These are phyloP conservation scores for Lactarius tabidus DNA, from an alignment of 768 basidiomycete genomes.

Conservation along the genomic window DNA sequence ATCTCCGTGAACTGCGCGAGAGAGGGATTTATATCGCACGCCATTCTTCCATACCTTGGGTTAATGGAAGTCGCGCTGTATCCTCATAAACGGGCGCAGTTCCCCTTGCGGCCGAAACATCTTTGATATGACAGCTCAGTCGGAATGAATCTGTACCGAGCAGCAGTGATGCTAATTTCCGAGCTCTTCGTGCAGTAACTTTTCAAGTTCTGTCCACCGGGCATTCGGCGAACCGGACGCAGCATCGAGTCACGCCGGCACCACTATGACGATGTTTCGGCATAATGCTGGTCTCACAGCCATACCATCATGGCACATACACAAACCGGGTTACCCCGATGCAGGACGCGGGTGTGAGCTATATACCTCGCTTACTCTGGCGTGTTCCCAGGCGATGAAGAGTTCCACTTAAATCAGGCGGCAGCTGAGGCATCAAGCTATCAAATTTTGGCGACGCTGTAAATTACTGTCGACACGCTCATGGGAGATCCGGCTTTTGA, in stretches of 20 bases:
- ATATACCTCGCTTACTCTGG: neutral
- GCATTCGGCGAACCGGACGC: neutral
- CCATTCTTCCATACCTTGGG: neutral
- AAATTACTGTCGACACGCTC: constrained; percentile 37
- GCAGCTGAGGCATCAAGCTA: neutral
- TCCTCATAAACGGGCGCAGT: neutral
- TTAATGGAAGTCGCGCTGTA: neutral
- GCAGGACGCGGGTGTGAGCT: neutral
- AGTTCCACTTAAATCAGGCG: neutral
- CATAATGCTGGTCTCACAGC: neutral
- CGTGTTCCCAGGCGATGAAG: neutral
- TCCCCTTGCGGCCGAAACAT: constrained; percentile 22
- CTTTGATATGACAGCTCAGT: constrained; percentile 22
- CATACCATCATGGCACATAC: neutral
- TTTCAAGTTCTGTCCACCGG: constrained; percentile 35
- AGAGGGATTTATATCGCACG: neutral
- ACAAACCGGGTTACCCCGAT: neutral
- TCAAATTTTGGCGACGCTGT: neutral
- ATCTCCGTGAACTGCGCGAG: constrained; percentile 2
- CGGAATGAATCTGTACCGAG: constrained; percentile 14
- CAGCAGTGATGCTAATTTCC: neutral
- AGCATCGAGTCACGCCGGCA: neutral
- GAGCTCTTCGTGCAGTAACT: constrained; percentile 31
- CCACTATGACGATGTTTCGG: neutral
- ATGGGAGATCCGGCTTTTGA: constrained; percentile 40